Conservation (phyloP, 148 eudicot species). For the Persicaria tinctoria region DNA sequence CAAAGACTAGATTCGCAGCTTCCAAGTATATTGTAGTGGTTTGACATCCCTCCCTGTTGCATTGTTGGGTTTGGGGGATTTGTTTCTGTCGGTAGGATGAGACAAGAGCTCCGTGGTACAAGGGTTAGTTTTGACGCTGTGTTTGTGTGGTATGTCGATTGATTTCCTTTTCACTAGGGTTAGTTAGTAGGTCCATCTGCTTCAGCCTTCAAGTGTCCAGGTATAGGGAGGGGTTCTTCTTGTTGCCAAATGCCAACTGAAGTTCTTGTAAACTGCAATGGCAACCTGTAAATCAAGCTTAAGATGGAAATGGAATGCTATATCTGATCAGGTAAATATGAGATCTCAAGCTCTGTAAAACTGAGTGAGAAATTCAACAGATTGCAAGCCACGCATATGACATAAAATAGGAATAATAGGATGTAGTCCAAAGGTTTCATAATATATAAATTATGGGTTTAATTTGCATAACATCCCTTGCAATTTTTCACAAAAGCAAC, state of each 20-base stretch:
- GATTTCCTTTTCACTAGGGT: not conserved
- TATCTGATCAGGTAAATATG: not conserved
- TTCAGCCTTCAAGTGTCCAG: not conserved
- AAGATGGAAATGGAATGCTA: not conserved
- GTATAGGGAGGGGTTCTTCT: not conserved
- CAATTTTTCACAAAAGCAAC: no score
- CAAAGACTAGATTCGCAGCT: slow-evolving; percentile 80
- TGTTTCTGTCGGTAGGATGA: no score
- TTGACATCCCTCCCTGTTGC: not conserved
- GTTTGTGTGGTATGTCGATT: not conserved
- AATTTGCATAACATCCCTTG: no score
- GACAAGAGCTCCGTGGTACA: no score
- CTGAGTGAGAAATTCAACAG: no score
- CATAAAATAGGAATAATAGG: no score
- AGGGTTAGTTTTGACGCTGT: no score
- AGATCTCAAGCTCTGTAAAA: not conserved
- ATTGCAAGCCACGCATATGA: no score
- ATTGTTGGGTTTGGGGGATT: no score
- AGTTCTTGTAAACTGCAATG: not conserved
- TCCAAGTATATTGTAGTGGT: slow-evolving; percentile 69
- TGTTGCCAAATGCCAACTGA: not conserved
- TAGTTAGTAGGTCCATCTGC: no score
- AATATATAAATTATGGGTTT: no score
- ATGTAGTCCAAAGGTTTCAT: no score
- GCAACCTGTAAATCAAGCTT: not conserved